These are phyloP conservation scores for Canariomyces notabilis DNA, from an alignment of 2,329 filamentous ascomycete genomes.

Conservation along the genomic window DNA sequence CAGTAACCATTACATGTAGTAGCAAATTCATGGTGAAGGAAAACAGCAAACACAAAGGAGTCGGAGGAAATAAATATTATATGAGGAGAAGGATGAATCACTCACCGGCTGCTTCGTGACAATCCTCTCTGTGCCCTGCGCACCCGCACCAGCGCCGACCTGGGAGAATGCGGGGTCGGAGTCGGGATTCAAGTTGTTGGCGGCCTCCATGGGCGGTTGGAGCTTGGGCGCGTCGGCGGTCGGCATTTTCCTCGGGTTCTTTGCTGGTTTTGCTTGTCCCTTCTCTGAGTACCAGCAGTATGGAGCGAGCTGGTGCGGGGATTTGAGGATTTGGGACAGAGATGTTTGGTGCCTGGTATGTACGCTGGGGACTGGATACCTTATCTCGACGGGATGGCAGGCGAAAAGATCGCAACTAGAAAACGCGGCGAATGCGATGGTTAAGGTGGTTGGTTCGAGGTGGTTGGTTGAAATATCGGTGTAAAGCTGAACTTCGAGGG, in stretches of 20 bases:
- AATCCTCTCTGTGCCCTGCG: not conserved
- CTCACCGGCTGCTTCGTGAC: conserved; percentile 15
- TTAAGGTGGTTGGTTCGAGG: too few species aligned
- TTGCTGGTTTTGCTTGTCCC: not conserved
- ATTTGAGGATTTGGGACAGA: too few species aligned
- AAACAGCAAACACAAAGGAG: not conserved
- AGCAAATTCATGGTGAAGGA: not conserved
- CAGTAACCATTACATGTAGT: too few species aligned
- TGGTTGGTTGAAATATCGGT: too few species aligned
- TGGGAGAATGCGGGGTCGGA: not conserved
- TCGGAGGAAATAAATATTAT: too few species aligned
- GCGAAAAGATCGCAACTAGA: too few species aligned
- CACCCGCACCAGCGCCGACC: not conserved
- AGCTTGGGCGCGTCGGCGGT: conserved; percentile 8
- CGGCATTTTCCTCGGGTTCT: conserved; percentile 8
- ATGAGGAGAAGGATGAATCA: not conserved
- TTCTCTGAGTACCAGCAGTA: not conserved
- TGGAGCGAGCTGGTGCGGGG: too few species aligned
- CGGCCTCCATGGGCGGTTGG: conserved; percentile 16
- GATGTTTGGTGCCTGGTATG: too few species aligned
- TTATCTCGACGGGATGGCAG: too few species aligned
- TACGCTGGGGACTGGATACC: too few species aligned
- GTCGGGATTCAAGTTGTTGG: conserved; percentile 11
- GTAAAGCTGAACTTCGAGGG: too few species aligned
- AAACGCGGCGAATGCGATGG: too few species aligned